phyloP scores from a whole-genome alignment of 306 rosid genomes.

The Biancaea sappan region DNA sequence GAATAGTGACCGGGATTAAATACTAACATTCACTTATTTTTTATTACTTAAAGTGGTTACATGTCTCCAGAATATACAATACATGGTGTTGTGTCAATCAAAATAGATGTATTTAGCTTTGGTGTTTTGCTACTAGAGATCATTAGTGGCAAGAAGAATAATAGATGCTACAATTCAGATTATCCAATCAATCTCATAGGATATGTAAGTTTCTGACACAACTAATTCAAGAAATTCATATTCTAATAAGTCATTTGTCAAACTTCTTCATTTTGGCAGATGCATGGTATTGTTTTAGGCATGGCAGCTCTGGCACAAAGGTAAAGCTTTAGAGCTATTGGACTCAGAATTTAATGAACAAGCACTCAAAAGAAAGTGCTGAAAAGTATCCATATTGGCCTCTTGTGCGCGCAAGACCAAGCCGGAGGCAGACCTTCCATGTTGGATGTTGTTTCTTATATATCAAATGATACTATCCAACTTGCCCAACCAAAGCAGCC shows the following conservation, averaged over 20 bases:
- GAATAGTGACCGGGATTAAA: no score
- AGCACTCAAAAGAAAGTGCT: neutral
- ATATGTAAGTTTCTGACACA: slow-evolving; percentile 17
- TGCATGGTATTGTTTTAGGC: slow-evolving; percentile 27
- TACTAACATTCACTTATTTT: neutral
- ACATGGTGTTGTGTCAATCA: slow-evolving; percentile 36
- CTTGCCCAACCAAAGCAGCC: slow-evolving; percentile 41
- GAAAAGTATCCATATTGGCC: slow-evolving; percentile 48
- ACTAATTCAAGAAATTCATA: neutral
- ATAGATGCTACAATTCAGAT: neutral
- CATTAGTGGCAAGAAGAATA: slow-evolving; percentile 29
- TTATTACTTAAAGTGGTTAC: slow-evolving; percentile 23
- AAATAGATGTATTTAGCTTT: slow-evolving; percentile 46
- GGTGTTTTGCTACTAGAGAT: slow-evolving; percentile 38
- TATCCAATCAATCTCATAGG: slow-evolving; percentile 23
- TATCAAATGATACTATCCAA: slow-evolving; percentile 37
- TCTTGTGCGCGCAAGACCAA: slow-evolving; percentile 48
- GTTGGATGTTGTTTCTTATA: slow-evolving; percentile 40
- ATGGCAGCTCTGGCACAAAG: slow-evolving; percentile 46
- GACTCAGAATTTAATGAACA: slow-evolving; percentile 1
- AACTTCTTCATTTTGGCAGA: neutral
- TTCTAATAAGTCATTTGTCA: neutral
- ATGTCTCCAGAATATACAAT: slow-evolving; percentile 42
- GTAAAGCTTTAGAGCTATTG: slow-evolving; percentile 19
- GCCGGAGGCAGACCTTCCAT: slow-evolving; percentile 48